A percentile compares a stretch with the other conserved stretches of the same genome.
These are phyloP conservation scores for Beauveria sp. DNA, from an alignment of 2,329 filamentous ascomycete genomes.

Conservation along the genomic window DNA sequence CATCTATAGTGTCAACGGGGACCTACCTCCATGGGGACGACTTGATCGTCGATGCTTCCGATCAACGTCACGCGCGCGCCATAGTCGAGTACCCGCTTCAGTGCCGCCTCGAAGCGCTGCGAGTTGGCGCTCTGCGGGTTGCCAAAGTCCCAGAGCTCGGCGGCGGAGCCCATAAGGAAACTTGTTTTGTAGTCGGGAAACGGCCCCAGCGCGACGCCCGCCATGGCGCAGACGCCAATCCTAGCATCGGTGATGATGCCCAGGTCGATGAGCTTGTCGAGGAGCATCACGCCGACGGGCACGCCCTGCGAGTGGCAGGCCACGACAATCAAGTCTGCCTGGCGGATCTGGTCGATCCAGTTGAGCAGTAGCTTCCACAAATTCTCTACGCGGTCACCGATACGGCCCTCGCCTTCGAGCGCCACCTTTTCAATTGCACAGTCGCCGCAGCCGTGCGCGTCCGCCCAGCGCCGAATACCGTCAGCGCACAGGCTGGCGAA, in stretches of 20 bases:
- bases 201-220: slow-evolving; percentile 86
- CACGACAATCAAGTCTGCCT: slow-evolving; percentile 83
- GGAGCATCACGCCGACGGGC: slow-evolving; percentile 83
- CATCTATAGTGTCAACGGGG: background rate
- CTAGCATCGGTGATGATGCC: slow-evolving; percentile 70
- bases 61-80: slow-evolving; percentile 81
- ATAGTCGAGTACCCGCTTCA: slow-evolving; percentile 67
- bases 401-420: slow-evolving; percentile 88
- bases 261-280: slow-evolving; percentile 86
- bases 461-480: slow-evolving; percentile 76
- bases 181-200: slow-evolving; percentile 88
- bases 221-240: slow-evolving; percentile 82
- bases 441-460: slow-evolving; percentile 62
- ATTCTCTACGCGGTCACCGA: slow-evolving; percentile 80
- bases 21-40: slow-evolving; percentile 79
- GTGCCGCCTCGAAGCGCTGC: slow-evolving; percentile 67
- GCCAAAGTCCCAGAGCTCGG: slow-evolving; percentile 90
- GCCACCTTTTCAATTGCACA: slow-evolving; percentile 88
- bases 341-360: slow-evolving; percentile 84
- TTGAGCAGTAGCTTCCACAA: slow-evolving; percentile 92
- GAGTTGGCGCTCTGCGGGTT: slow-evolving; percentile 75
- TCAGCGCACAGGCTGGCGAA: slow-evolving; percentile 84
- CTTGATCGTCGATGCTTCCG: slow-evolving; percentile 92
- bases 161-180: slow-evolving; percentile 83
- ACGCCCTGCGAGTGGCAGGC: slow-evolving; percentile 95